Percentiles rank a stretch among this genome's conserved stretches.
Conservation (phyloP, 768 basidiomycete species). For the Leccinum arenicola region DNA sequence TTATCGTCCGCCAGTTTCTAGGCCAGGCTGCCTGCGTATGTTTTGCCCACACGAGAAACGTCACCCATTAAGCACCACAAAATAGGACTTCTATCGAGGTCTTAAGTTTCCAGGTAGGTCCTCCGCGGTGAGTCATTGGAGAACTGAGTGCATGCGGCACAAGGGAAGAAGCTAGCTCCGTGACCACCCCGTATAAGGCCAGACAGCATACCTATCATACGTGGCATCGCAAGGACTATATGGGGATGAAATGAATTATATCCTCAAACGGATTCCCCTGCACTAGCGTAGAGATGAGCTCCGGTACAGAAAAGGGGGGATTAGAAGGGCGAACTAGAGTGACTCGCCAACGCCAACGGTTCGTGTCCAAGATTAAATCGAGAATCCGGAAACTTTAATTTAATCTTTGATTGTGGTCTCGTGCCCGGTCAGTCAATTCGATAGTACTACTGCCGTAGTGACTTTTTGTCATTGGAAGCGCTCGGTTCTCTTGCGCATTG, state of each 20-base stretch:
- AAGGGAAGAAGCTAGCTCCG: neutral
- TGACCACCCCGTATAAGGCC: neutral
- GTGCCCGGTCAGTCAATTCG: too few relatives aligned
- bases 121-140: neutral
- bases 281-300: neutral
- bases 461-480: too few relatives aligned
- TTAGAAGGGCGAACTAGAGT: too few relatives aligned
- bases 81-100: neutral
- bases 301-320: neutral
- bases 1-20: neutral
- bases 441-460: too few relatives aligned
- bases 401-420: too few relatives aligned
- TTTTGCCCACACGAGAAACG: neutral
- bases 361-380: too few relatives aligned
- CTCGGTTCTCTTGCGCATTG: too few relatives aligned
- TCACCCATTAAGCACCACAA: neutral
- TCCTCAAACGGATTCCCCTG: neutral
- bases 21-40: neutral
- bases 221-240: slow-evolving; percentile 3
- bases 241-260: neutral
- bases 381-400: too few relatives aligned
- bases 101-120: neutral
- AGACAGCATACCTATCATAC: neutral
- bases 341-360: neutral
- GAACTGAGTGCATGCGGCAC: neutral